A percentile compares a stretch with the other conserved stretches of the same genome.
These are phyloP conservation scores for Dothidotthia symphoricarpi DNA, from an alignment of 2,329 filamentous ascomycete species.

Conservation along the genomic window DNA sequence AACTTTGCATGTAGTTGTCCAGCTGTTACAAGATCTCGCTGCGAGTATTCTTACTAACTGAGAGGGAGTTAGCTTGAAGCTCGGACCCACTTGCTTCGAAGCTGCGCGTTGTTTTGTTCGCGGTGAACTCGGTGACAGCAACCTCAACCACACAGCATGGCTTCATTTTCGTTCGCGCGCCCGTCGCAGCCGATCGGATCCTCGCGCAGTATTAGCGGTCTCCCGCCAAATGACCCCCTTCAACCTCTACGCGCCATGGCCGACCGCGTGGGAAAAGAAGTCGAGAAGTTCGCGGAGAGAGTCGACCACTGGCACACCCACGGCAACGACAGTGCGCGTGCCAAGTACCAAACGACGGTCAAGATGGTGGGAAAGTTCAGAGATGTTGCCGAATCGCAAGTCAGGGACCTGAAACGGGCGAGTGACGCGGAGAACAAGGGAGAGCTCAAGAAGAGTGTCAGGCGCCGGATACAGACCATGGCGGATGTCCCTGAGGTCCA, in stretches of 20 bases:
- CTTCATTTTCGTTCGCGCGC: slow-evolving; percentile 26
- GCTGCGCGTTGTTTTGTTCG: slow-evolving; percentile 28
- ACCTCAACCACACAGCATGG: slow-evolving; percentile 26
- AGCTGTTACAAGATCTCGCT: too few species aligned
- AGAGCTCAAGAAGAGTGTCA: slow-evolving; percentile 31
- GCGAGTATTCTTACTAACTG: too few species aligned
- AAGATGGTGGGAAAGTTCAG: slow-evolving; percentile 44
- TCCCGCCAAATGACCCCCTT: slow-evolving; percentile 46
- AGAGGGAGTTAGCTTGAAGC: too few species aligned
- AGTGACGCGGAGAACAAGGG: slow-evolving; percentile 41
- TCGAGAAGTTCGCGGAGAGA: slow-evolving; percentile 80
- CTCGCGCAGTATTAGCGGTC: slow-evolving; percentile 15
- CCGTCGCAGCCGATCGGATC: slow-evolving; percentile 24
- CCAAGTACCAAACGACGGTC: slow-evolving; percentile 55
- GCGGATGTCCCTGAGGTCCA: slow-evolving; percentile 23
- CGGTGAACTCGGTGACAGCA: not conserved
- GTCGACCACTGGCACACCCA: slow-evolving; percentile 66
- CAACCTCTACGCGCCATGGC: slow-evolving; percentile 63
- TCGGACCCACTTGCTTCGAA: slow-evolving; percentile 4
- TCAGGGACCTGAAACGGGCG: slow-evolving; percentile 47
- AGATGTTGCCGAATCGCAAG: slow-evolving; percentile 54
- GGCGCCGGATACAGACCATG: slow-evolving; percentile 35
- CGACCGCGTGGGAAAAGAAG: slow-evolving; percentile 72
- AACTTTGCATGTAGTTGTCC: too few species aligned
- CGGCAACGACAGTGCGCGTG: slow-evolving; percentile 31